Evolutionary conservation across 495 filamentous ascomycete species (phyloP), one percentile per base, ranked within the genome.

Genomic region (Apodospora peruviana): DNA sequence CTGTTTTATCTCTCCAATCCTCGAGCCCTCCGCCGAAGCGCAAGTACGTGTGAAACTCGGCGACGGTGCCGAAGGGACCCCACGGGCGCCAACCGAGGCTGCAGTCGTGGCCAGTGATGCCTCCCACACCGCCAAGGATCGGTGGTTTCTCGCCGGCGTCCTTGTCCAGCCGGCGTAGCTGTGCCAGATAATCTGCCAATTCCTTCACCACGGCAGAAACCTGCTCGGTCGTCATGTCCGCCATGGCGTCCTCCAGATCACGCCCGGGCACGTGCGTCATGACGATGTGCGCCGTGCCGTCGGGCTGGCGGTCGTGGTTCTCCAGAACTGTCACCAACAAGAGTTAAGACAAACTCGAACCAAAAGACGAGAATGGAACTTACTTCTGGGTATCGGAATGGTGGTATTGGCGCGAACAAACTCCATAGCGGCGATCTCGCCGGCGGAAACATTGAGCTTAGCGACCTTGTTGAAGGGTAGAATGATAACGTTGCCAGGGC

Each of bases 351-450:
- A 18, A 9, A 40, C 11, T n/a, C 5, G 8, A n/a, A 5, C 5
- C 5, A 40, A 19, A 40, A n/a, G 18, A 18, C 5, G 11, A 19
- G 8, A 24, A 19, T 8, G 18, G 8, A 3, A 24, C 16, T 0
- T 49, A 49, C 47, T 23, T 16, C 24, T 35, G n/a, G 47, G 38
- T 24, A 49, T 24, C 2, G 47, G 47, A 24, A 49, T 43, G 39
- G 47, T 49, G 4, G 47, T 49, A 22, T 49, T 49, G 11, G 25
- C 24, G 12, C 38, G 38, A 3, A 49, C 47, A 43, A 42, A 49
- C 39, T 43, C 39, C 39, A 49, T 36, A 18, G 47, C 47, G 24
- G 24, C 47, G 16, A 49, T 49, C 37, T 49, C 47, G 25, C 42
- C 42, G 4, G 38, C 10, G 2, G 24, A 24, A 4, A 43, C 47